phyloP scores from a whole-genome alignment of 148 eudicot genomes.

The Gaultheria prostrata region DNA sequence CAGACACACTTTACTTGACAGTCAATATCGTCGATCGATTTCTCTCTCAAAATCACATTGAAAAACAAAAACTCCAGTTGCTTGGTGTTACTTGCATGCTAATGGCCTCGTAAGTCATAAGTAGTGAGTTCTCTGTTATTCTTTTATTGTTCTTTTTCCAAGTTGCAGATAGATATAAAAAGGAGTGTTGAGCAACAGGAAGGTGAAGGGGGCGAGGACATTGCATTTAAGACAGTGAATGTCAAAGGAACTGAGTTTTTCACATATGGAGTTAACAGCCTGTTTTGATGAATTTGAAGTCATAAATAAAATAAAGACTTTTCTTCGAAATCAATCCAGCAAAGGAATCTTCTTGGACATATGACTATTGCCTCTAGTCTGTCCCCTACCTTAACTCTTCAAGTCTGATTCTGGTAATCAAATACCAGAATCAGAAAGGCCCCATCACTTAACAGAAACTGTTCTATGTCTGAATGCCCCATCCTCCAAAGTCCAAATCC shows the following conservation, averaged over 20 bases:
- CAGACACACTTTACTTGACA: slow-evolving; percentile 91
- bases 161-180: slow-evolving; percentile 5
- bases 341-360: neutral
- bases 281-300: neutral
- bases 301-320: neutral
- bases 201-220: neutral
- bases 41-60: slow-evolving; percentile 68
- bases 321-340: slow-evolving; percentile 9
- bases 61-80: slow-evolving; percentile 79
- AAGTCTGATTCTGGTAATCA: neutral
- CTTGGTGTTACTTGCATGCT: slow-evolving; percentile 95
- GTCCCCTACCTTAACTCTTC: neutral
- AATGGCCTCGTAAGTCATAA: slow-evolving; percentile 84
- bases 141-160: neutral
- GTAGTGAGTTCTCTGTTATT: neutral
- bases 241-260: neutral
- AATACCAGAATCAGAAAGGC: no score
- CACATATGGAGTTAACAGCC: neutral
- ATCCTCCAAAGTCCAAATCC: neutral
- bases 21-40: slow-evolving; percentile 78
- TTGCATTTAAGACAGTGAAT: slow-evolving; percentile 3
- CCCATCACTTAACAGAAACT: no score
- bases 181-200: neutral
- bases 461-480: no score
- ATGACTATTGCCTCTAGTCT: neutral